These are phyloP conservation scores for Aspergillus eucalypticola DNA, from an alignment of 2,329 filamentous ascomycete genomes.

Conservation along the genomic window DNA sequence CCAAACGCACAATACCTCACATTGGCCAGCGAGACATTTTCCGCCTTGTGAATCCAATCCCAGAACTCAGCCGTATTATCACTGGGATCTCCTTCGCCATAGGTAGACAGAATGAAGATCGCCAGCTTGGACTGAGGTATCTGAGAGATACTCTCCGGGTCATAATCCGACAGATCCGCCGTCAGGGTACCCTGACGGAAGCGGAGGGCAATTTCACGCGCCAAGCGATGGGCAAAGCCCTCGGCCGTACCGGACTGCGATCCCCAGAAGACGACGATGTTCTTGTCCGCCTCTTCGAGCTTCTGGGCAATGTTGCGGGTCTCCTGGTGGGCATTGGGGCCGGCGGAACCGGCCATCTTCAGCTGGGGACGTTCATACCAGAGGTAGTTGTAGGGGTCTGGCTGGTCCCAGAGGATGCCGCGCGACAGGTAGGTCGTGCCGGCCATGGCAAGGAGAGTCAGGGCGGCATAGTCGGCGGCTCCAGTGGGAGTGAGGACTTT, in stretches of 20 bases:
- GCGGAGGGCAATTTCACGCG: constrained; percentile 85
- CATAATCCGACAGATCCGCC: constrained; percentile 90
- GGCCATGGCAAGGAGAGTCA: constrained; percentile 39
- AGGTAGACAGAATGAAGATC: constrained; percentile 89
- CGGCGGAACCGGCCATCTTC: constrained; percentile 27
- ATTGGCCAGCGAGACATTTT: constrained; percentile 69
- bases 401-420: constrained; percentile 50
- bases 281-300: constrained; percentile 50
- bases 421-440: constrained; percentile 45
- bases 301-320: constrained; percentile 52
- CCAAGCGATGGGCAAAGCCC: constrained; percentile 85
- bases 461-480: constrained; percentile 37
- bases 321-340: constrained; percentile 26
- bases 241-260: constrained; percentile 94
- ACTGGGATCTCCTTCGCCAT: constrained; percentile 92
- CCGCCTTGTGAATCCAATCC: constrained; percentile 75
- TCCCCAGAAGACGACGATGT: constrained; percentile 90
- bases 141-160: constrained; percentile 79
- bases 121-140: constrained; percentile 81
- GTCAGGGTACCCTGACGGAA: constrained; percentile 94
- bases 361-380: constrained; percentile 54
- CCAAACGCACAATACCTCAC: constrained; percentile 83
- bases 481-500: constrained; percentile 24
- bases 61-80: constrained; percentile 93
- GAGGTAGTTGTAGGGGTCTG: constrained; percentile 52